Evolutionary conservation across 2,329 filamentous ascomycete species (phyloP), one percentile per base, ranked within the genome.

Genomic region (Stromatinia cepivora): DNA sequence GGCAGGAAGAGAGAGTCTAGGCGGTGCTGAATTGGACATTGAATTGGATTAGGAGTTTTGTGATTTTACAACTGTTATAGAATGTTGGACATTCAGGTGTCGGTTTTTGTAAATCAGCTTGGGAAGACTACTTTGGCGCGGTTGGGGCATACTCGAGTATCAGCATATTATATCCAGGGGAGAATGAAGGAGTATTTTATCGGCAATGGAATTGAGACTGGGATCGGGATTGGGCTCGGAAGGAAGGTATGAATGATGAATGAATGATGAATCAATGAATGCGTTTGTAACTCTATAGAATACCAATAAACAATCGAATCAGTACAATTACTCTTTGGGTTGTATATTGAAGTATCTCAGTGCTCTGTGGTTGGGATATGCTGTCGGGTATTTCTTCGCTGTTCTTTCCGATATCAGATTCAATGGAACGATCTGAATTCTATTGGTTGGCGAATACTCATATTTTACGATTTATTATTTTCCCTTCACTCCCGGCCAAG

Each of bases 1-100:
- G 79, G 91, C 91, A 5, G 91, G 91, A 1, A 83, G 90, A 70
- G 91, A 93, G 76, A 93, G 90, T 76, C 77, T 93, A 2, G 88
- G 89, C 13, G 82, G 79, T n/a, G 85, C 52, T 31, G 34, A 54
- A 52, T n/a, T 36, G 31, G 39, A 70, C 39, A 65, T 63, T 28
- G 70, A 56, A 48, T 69, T 66, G 34, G 48, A 58, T 11, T 66
- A 66, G 53, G 64, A 59, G 20, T 39, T 50, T 59, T 36, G 56
- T 39, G 15, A 34, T 22, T 39, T 59, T 61, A 52, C 4, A 39
- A 28, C 13, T 20, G 7, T 42, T n/a, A 36, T 56, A 45, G 48
- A 31, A 66, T 22, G 17, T 57, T 42, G 31, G 22, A 10, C 46
- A 52, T 52, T 52, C 46, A 52, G 28, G 6, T 64, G 9, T 28